These are phyloP conservation scores for Lactifluus subvellereus DNA, from an alignment of 768 basidiomycete genomes.

Conservation along the genomic window DNA sequence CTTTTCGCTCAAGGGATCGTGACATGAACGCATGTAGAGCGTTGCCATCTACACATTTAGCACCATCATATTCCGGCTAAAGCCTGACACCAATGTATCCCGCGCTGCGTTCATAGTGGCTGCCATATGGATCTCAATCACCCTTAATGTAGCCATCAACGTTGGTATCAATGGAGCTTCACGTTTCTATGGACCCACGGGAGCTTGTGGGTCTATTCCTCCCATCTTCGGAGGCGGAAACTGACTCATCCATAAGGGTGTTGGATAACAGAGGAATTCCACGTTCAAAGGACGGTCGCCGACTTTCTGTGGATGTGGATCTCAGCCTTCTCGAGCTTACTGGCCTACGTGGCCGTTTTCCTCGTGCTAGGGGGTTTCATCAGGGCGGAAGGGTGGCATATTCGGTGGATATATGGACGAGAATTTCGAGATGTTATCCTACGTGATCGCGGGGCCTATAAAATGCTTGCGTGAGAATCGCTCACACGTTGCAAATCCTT, in stretches of 20 bases:
- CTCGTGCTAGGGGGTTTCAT: slow-evolving; percentile 38
- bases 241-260: slow-evolving; percentile 38
- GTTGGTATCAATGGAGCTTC: slow-evolving; percentile 33
- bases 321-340: slow-evolving; percentile 37
- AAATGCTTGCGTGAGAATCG: slow-evolving; percentile 43
- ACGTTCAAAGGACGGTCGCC: slow-evolving; percentile 38
- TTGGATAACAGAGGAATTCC: slow-evolving; percentile 39
- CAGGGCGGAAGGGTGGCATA: slow-evolving; percentile 30
- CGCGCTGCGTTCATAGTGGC: slow-evolving; percentile 32
- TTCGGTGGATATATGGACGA: slow-evolving; percentile 26
- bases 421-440: background rate
- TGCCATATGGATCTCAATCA: slow-evolving; percentile 38
- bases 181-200: slow-evolving; percentile 37
- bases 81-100: slow-evolving; percentile 28
- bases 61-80: slow-evolving; percentile 34
- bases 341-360: slow-evolving; percentile 43
- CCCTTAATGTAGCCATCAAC: slow-evolving; percentile 38
- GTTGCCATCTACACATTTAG: slow-evolving; percentile 40
- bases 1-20: background rate
- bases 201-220: slow-evolving; percentile 34
- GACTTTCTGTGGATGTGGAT: slow-evolving; percentile 54
- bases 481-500: background rate
- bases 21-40: slow-evolving; percentile 22
- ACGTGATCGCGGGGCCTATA: slow-evolving; percentile 34
- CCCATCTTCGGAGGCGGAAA: background rate